Conservation (phyloP, 2,329 filamentous ascomycete species). For the Fusarium burgessii region DNA sequence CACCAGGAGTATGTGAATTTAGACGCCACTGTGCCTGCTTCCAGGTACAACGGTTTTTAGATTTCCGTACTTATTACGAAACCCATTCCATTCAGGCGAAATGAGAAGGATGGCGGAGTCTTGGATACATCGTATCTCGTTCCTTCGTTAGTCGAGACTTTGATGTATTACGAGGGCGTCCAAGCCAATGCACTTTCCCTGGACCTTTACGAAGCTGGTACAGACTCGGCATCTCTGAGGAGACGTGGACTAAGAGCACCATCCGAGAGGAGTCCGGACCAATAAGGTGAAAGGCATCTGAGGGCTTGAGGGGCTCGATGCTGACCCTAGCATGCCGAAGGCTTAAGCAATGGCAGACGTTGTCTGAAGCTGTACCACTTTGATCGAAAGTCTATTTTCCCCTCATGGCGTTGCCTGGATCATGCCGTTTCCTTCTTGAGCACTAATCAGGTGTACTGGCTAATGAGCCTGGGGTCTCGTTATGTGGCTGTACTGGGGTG, state of each 20-base stretch:
- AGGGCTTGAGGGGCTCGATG: conserved; percentile 29
- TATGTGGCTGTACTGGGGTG: conserved; percentile 27
- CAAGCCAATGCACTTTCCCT: background rate
- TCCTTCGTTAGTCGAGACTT: background rate
- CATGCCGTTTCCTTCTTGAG: conserved; percentile 19
- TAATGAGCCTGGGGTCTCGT: conserved; percentile 13
- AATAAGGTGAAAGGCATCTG: conserved; percentile 12
- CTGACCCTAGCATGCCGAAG: conserved; percentile 23
- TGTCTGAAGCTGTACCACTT: conserved; percentile 33
- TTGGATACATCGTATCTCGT: background rate
- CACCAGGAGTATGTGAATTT: conserved; percentile 30
- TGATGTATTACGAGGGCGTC: background rate
- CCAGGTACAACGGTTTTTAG: conserved; percentile 23
- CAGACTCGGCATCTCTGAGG: conserved; percentile 4
- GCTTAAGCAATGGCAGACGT: conserved; percentile 20
- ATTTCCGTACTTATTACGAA: conserved; percentile 1
- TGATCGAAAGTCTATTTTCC: conserved; percentile 46
- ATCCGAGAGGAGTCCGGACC: conserved; percentile 17
- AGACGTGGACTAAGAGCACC: conserved; percentile 17
- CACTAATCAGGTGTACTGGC: conserved; percentile 21
- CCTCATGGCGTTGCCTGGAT: conserved; percentile 34
- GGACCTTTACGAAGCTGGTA: conserved; percentile 9
- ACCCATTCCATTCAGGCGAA: background rate
- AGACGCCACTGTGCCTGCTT: conserved; percentile 43
- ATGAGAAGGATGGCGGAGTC: background rate